phyloP scores from a whole-genome alignment of 768 basidiomycete genomes.

The Suillus cothurnatus region DNA sequence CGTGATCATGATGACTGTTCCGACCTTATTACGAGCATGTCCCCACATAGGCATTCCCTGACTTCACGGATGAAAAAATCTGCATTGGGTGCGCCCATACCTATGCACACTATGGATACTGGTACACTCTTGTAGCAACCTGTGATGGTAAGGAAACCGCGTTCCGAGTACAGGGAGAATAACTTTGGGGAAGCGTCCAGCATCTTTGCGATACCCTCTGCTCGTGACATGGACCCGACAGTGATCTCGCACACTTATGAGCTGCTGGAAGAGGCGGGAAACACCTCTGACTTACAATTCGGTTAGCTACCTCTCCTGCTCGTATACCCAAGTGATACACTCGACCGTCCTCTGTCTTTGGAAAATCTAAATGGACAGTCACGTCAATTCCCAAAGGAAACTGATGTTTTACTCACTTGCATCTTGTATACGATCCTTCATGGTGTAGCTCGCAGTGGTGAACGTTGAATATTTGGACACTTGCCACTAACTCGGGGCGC shows the following conservation, averaged over 20 bases:
- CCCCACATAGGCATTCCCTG: constrained; percentile 70
- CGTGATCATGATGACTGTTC: constrained; percentile 9
- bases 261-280: constrained; percentile 1
- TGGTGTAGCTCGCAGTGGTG: constrained; percentile 22
- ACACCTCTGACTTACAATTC: constrained; percentile 53
- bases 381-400: neutral
- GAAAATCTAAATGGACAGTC: constrained; percentile 58
- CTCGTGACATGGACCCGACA: constrained; percentile 73
- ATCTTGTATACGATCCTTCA: constrained; percentile 66
- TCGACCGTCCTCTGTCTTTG: constrained; percentile 68
- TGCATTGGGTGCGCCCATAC: constrained; percentile 82
- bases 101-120: constrained; percentile 75
- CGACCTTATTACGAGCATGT: constrained; percentile 54
- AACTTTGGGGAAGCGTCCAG: constrained; percentile 62
- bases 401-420: constrained; percentile 53
- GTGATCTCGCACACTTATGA: constrained; percentile 54
- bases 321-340: constrained; percentile 81
- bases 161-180: constrained; percentile 68
- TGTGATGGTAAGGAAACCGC: constrained; percentile 76
- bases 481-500: neutral
- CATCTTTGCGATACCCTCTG: constrained; percentile 55
- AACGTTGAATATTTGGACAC: too few relatives aligned
- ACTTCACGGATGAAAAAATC: constrained; percentile 86
- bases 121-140: constrained; percentile 65
- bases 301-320: constrained; percentile 78